These are phyloP conservation scores for Quercus cerris DNA, from an alignment of 306 rosid species.

Conservation along the genomic window DNA sequence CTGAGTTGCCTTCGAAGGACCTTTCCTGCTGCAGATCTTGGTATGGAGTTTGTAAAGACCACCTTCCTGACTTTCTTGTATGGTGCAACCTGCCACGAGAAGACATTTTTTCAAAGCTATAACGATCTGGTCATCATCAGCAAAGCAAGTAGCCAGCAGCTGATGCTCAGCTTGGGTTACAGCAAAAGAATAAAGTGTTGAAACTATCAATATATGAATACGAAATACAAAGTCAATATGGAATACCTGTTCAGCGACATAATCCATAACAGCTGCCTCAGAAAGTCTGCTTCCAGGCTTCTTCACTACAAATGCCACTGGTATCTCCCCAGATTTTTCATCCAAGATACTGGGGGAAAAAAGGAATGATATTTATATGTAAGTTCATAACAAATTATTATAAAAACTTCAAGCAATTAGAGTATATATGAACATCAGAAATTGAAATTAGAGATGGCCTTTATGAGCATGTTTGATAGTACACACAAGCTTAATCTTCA, in stretches of 20 bases:
- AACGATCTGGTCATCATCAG: not conserved
- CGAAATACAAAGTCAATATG: not conserved
- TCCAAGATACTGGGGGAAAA: conserved; percentile 40
- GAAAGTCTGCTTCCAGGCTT: conserved; percentile 57
- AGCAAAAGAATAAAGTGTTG: not conserved
- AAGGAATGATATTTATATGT: conserved; percentile 17
- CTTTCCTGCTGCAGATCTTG: conserved; percentile 84
- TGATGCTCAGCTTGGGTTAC: not conserved
- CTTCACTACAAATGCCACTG: conserved; percentile 80
- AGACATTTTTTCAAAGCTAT: not conserved
- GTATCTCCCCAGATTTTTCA: conserved; percentile 71
- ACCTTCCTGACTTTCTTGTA: conserved; percentile 77
- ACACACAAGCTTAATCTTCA: not conserved
- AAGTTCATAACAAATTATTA: not conserved
- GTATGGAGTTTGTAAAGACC: conserved; percentile 57
- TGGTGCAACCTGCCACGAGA: conserved; percentile 65
- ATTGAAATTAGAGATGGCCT: not conserved
- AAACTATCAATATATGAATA: not conserved
- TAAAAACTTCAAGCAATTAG: not conserved
- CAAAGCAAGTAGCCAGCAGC: not conserved
- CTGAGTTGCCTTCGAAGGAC: conserved; percentile 62
- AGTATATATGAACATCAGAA: not conserved
- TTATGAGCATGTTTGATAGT: not conserved
- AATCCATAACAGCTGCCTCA: conserved; percentile 42
- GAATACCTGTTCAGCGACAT: conserved; percentile 59